Percentiles rank a stretch among this genome's conserved stretches.
Evolutionary conservation across 148 eudicot species (phyloP).

Genomic region (Fagopyrum tataricum): DNA sequence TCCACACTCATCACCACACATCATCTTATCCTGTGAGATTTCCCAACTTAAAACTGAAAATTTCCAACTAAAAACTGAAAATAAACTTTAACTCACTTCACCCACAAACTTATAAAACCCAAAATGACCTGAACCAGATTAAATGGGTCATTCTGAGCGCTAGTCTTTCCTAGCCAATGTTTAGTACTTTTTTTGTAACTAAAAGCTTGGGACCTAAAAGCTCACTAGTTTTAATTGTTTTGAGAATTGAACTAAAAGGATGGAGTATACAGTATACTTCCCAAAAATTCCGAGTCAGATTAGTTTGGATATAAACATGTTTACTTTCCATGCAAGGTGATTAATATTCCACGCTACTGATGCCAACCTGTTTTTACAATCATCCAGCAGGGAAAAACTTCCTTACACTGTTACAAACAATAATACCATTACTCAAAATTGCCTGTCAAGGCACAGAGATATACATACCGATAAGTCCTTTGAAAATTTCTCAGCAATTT

Average conservation of each 20-base stretch:
- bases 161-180: neutral
- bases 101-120: no score
- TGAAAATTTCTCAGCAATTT: conserved; percentile 68
- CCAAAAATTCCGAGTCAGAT: neutral
- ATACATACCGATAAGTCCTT: conserved; percentile 57
- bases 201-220: neutral
- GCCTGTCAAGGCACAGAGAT: neutral
- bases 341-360: neutral
- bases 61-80: no score
- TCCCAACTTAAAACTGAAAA: no score
- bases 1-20: no score
- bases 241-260: neutral
- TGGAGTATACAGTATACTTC: neutral
- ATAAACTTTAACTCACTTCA: no score
- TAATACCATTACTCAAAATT: neutral
- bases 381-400: neutral
- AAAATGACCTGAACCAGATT: no score
- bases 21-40: no score
- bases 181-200: neutral
- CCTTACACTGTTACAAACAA: neutral
- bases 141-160: neutral
- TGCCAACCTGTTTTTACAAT: neutral
- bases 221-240: neutral
- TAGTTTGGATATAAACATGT: neutral
- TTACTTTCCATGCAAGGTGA: neutral